Base-by-base conservation (phyloP, 2,329 filamentous ascomycete species). In the Venturia aucupariae region DNA sequence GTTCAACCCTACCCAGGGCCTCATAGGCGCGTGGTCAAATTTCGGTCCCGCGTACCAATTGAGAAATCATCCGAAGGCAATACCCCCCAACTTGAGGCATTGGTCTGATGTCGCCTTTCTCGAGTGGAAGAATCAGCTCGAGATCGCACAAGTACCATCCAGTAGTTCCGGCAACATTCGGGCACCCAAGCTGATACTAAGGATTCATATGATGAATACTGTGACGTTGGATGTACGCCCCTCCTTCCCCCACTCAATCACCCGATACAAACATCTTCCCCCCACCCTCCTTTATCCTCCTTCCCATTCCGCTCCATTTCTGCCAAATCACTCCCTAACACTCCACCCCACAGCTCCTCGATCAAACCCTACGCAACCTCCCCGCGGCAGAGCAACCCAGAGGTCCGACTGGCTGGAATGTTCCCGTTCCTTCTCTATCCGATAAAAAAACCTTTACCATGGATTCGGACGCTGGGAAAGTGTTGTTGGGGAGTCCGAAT, bases 401-500 rank as follows among this genome's bases (percentile, higher is more conserved):
- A 22, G 30, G 41, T 27, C 59, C 27, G 4, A 42, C 11, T 17
- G 24, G n/a, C 17, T 61, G 38, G 38, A 22, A 27, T 8, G 59
- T 61, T 5, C 38, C 59, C 3, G 10, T 13, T 0, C 59, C 59
- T 30, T 11, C 22, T 15, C 42, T 35, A 38, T 30, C 35, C 11
- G 59, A 17, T 17, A 13, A 32, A 3, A 41, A 42, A 38, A 61
- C 59, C 19, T 61, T 61, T 15, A 24, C 19, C 10, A 61, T 61
- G 59, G 59, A 61, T 19, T 17, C 13, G 48, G 39, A 51, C 3
- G 24, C 15, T 17, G 27, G 41, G 19, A 65, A 66, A 19, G 65
- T 60, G 19, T 38, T 67, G 55, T 51, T 67, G 11, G 57, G 32
- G 4, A 54, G 46, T 39, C 66, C 63, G 51, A 66, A 67, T 60